Base-by-base conservation (phyloP, 2,329 filamentous ascomycete species). In the Pseudopyricularia cyperi region DNA sequence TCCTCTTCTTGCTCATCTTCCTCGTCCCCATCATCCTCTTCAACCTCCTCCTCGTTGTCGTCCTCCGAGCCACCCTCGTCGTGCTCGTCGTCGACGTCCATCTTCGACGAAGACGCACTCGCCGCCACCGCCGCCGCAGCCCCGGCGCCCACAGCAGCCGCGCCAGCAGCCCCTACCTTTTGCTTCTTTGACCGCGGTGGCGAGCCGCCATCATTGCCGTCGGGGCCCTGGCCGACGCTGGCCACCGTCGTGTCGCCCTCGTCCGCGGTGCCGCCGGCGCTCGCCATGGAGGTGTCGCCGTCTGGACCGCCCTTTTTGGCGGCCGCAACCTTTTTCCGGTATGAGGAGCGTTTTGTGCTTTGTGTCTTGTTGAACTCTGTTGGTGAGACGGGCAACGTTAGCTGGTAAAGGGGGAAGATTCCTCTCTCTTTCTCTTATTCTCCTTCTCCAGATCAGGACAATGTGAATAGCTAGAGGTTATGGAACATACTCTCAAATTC, bases 331-430 rank as follows among this genome's bases (percentile, higher is more conserved):
- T 83, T 85, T 59, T 81, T 79, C 51, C 83, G 77, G 67, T 88
- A 87, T 15, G 76, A 80, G 58, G 82, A 87, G 51, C 85, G 81
- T 68, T 89, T 89, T 53, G 83, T 81, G 19, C 82, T 80, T 64
- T 88, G 83, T 53, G 82, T 78, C 56, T 83, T 76, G 62, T 82
- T 86, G 72, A 86, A 89, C 63, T 86, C 82, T 85, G 58, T 17
- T 44, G 39, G 39, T 9, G 1, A 11, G 2, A 39, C 5, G 12
- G 28, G n/a, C n/a, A 7, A 30, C 14, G 15, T n/a, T 12, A 7
- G 28, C 30, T 26, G 24, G 19, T 57, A 48, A 56, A 51, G 34
- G 26, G 30, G 11, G 52, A 7, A 9, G 26, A 4, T 24, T 17
- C 37, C 17, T 24, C 7, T 39, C 15, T 6, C 15, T n/a, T 7